Percentiles rank a stretch among this genome's conserved stretches.
Conservation (phyloP, 768 basidiomycete species). For the Podaxis rugospora region DNA sequence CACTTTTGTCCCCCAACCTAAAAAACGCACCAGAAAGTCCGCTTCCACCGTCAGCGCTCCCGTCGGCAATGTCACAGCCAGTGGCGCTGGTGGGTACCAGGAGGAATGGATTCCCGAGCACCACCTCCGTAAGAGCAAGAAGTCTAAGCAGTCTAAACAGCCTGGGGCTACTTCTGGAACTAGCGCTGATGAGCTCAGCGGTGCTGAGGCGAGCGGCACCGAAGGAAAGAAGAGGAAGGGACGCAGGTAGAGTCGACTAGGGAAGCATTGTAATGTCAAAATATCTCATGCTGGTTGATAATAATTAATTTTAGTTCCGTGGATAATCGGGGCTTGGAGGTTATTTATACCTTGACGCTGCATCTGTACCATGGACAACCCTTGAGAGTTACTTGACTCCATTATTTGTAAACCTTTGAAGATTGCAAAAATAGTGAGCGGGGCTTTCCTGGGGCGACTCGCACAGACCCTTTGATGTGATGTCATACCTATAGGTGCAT, state of each 20-base stretch:
- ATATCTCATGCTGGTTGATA: constrained; percentile 4
- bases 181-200: constrained; percentile 66
- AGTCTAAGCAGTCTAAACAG: constrained; percentile 42
- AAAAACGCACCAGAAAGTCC: constrained; percentile 48
- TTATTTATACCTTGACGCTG: background rate
- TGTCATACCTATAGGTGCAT: background rate
- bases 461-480: background rate
- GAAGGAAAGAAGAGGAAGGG: constrained; percentile 58
- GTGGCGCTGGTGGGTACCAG: constrained; percentile 67
- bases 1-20: constrained; percentile 60
- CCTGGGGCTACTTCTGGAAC: constrained; percentile 38
- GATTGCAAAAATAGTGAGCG: no score
- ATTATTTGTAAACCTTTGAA: background rate
- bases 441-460: no score
- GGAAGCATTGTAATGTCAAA: background rate
- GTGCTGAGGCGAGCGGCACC: constrained; percentile 57
- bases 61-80: constrained; percentile 54
- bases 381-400: background rate
- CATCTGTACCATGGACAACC: background rate
- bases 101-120: constrained; percentile 95
- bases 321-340: background rate
- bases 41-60: constrained; percentile 46
- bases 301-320: constrained; percentile 4
- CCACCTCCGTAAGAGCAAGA: constrained; percentile 68
- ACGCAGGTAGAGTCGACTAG: constrained; percentile 30